Conservation (phyloP, 1,284 basidiomycete species). For the Moesziomyces sp. region DNA sequence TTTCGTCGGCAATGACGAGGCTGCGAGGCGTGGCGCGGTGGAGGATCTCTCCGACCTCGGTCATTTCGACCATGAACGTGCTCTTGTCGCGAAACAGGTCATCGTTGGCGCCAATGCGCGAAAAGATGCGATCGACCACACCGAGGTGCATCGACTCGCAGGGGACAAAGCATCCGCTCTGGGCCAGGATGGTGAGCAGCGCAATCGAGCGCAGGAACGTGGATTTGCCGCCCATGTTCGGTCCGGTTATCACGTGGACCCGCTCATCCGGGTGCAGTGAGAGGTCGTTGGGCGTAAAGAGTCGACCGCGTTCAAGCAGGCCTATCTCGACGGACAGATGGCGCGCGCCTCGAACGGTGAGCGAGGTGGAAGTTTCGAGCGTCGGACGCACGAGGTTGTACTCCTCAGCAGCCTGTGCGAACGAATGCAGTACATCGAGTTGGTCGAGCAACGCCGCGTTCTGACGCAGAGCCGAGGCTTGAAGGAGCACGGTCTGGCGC, state of each 20-base stretch:
- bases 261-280: neutral
- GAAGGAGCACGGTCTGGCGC: constrained; percentile 46
- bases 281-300: constrained; percentile 77
- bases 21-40: constrained; percentile 73
- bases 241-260: constrained; percentile 86
- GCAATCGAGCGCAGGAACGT: constrained; percentile 92
- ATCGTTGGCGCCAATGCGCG: constrained; percentile 93
- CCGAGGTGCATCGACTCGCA: constrained; percentile 82
- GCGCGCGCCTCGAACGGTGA: constrained; percentile 80
- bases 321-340: constrained; percentile 94
- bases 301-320: constrained; percentile 73
- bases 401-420: constrained; percentile 84
- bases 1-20: constrained; percentile 73
- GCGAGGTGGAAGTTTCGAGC: constrained; percentile 72
- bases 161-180: constrained; percentile 92
- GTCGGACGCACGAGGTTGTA: constrained; percentile 80
- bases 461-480: constrained; percentile 69
- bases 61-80: constrained; percentile 82
- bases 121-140: constrained; percentile 90
- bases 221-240: constrained; percentile 94
- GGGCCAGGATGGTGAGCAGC: constrained; percentile 88
- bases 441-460: constrained; percentile 88
- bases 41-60: constrained; percentile 72
- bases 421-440: constrained; percentile 84
- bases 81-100: constrained; percentile 91